These are phyloP conservation scores for Ophiostoma perfectum DNA, from an alignment of 2,329 filamentous ascomycete species.

Conservation along the genomic window DNA sequence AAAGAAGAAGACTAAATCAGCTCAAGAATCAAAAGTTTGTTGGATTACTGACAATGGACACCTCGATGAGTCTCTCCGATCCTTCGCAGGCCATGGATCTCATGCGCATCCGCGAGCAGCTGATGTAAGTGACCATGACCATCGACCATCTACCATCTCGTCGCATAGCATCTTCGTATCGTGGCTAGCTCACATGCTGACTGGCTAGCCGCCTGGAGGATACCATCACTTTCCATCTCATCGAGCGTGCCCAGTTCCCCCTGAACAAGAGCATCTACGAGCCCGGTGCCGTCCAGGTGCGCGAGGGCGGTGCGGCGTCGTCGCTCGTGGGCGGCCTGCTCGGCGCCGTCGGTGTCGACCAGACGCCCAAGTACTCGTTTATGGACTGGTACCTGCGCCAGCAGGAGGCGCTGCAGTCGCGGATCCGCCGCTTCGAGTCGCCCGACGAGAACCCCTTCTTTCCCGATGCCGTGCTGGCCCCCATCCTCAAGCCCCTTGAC, in stretches of 20 bases:
- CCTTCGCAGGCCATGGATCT: conserved; percentile 81
- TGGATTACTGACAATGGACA: conserved; percentile 60
- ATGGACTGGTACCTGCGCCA: conserved; percentile 91
- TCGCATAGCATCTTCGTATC: neutral
- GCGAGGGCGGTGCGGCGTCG: conserved; percentile 38
- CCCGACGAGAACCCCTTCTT: conserved; percentile 99
- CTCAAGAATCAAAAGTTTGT: no score
- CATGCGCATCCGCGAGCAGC: conserved; percentile 83
- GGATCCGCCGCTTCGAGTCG: conserved; percentile 89
- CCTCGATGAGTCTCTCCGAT: conserved; percentile 82
- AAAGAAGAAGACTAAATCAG: neutral
- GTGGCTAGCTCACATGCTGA: conserved; percentile 7
- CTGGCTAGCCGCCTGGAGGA: conserved; percentile 79
- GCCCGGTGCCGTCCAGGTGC: conserved; percentile 73
- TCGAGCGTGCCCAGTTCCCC: conserved; percentile 96
- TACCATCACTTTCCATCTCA: conserved; percentile 94
- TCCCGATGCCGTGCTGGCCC: conserved; percentile 67
- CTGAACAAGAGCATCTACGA: conserved; percentile 83
- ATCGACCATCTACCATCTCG: no score
- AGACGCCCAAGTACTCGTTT: conserved; percentile 60
- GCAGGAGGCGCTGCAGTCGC: conserved; percentile 85
- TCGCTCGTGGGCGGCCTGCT: neutral
- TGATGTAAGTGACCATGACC: conserved; percentile 61
- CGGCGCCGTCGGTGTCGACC: conserved; percentile 10
- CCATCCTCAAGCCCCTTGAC: conserved; percentile 79